phyloP scores from a whole-genome alignment of 2,329 filamentous ascomycete species.

The Blastomyces parvus region DNA sequence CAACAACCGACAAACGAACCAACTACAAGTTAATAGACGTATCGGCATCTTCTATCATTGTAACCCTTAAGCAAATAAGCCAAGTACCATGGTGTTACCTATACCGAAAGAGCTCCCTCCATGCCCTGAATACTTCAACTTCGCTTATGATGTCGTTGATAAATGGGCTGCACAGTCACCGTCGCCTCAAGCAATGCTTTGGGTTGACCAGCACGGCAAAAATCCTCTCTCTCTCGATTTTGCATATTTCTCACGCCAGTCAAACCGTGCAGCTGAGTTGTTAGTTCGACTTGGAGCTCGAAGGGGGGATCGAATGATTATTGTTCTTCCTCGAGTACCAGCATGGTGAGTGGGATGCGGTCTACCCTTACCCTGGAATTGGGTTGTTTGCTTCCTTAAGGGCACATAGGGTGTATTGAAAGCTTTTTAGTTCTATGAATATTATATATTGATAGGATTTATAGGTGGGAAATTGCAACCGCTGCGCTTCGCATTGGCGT shows the following conservation, averaged over 20 bases:
- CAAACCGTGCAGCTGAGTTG: constrained; percentile 29
- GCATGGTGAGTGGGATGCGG: constrained; percentile 20
- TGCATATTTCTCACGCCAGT: constrained; percentile 29
- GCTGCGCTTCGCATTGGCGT: constrained; percentile 30
- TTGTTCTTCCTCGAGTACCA: constrained; percentile 30
- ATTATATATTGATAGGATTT: neutral
- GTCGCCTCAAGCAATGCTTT: constrained; percentile 28
- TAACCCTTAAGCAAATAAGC: neutral
- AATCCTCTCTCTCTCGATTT: constrained; percentile 25
- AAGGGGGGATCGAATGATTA: constrained; percentile 28
- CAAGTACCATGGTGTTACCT: neutral
- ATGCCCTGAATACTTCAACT: constrained; percentile 29
- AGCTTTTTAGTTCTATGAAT: neutral
- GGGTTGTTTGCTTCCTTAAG: neutral
- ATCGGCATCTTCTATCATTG: neutral
- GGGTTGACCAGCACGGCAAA: constrained; percentile 29
- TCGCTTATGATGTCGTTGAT: constrained; percentile 34
- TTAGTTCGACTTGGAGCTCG: constrained; percentile 25
- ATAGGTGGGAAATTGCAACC: constrained; percentile 34
- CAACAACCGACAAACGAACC: neutral
- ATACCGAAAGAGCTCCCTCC: constrained; percentile 8
- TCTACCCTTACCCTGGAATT: neutral
- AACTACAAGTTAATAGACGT: neutral
- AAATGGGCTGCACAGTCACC: constrained; percentile 28
- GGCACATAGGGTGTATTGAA: neutral